Evolutionary conservation across 179 eudicot genomes (phyloP).

Genomic region (Pouteria campechiana): DNA sequence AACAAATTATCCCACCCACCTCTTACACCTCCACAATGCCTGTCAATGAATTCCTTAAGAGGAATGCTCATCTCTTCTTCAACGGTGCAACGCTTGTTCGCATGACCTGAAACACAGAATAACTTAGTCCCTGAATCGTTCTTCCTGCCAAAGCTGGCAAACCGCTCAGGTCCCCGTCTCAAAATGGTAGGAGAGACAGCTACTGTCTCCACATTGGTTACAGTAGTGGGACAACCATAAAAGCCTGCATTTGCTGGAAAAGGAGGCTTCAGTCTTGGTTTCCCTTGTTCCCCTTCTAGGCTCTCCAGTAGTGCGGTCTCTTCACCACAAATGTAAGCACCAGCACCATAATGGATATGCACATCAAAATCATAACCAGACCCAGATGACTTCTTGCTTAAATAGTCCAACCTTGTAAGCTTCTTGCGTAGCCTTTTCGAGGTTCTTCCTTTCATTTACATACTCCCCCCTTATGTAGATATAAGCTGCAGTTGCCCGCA

Average conservation of each 20-base stretch:
- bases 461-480: slow-evolving; percentile 94
- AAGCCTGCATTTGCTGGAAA: slow-evolving; percentile 95
- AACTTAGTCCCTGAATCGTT: slow-evolving; percentile 86
- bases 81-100: slow-evolving; percentile 94
- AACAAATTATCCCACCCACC: slow-evolving; percentile 97
- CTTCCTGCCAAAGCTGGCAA: slow-evolving; percentile 87
- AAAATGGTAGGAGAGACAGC: slow-evolving; percentile 91
- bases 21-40: slow-evolving; percentile 96
- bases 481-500: slow-evolving; percentile 92
- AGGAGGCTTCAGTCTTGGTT: slow-evolving; percentile 96
- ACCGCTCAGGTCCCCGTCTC: slow-evolving; percentile 95
- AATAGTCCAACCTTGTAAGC: slow-evolving; percentile 74
- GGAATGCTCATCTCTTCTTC: slow-evolving; percentile 98
- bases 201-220: slow-evolving; percentile 95
- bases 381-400: slow-evolving; percentile 91
- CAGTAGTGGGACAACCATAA: slow-evolving; percentile 94
- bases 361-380: slow-evolving; percentile 97
- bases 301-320: slow-evolving; percentile 95
- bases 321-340: slow-evolving; percentile 96
- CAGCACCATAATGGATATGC: slow-evolving; percentile 91
- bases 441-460: slow-evolving; percentile 71
- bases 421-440: slow-evolving; percentile 74
- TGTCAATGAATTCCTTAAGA: slow-evolving; percentile 76
- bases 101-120: slow-evolving; percentile 86
- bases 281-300: slow-evolving; percentile 96